These are phyloP conservation scores for Bothriochloa decipiens DNA, from an alignment of 176 grass and related monocot genomes.

Conservation along the genomic window DNA sequence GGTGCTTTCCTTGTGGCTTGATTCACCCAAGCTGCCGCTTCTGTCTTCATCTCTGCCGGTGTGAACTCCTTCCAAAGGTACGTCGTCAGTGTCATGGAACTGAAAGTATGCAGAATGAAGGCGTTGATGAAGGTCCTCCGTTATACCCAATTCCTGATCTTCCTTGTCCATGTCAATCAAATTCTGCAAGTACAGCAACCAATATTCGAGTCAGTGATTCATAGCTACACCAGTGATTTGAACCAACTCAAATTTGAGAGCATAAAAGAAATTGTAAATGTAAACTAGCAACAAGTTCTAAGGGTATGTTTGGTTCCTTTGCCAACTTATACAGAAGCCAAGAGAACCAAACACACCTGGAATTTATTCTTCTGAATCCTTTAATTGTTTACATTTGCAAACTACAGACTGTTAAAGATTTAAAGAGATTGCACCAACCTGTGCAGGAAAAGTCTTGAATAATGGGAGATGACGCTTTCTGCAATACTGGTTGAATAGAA, in stretches of 20 bases:
- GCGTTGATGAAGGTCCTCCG: constrained; percentile 57
- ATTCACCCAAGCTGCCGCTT: constrained; percentile 37
- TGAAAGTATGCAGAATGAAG: constrained; percentile 65
- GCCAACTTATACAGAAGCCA: not conserved
- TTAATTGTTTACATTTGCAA: not conserved
- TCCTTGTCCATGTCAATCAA: constrained; percentile 84
- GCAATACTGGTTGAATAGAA: constrained; percentile 91
- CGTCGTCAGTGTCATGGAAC: constrained; percentile 40
- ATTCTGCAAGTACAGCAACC: constrained; percentile 52
- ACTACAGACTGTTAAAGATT: not conserved
- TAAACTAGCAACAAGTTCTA: not conserved
- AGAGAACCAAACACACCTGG: not conserved
- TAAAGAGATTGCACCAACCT: constrained; percentile 54
- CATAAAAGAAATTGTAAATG: not conserved
- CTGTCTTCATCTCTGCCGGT: constrained; percentile 22
- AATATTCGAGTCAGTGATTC: not conserved
- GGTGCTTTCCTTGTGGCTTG: constrained; percentile 26
- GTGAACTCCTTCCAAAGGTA: constrained; percentile 37
- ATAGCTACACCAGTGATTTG: not conserved
- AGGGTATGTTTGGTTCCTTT: not conserved
- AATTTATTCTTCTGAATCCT: not conserved
- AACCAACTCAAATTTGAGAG: not conserved
- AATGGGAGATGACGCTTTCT: constrained; percentile 74
- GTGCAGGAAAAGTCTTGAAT: constrained; percentile 73
- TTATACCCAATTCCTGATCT: constrained; percentile 63